These are phyloP conservation scores for Hyaloscypha hepaticicola DNA, from an alignment of 495 filamentous ascomycete species.

Conservation along the genomic window DNA sequence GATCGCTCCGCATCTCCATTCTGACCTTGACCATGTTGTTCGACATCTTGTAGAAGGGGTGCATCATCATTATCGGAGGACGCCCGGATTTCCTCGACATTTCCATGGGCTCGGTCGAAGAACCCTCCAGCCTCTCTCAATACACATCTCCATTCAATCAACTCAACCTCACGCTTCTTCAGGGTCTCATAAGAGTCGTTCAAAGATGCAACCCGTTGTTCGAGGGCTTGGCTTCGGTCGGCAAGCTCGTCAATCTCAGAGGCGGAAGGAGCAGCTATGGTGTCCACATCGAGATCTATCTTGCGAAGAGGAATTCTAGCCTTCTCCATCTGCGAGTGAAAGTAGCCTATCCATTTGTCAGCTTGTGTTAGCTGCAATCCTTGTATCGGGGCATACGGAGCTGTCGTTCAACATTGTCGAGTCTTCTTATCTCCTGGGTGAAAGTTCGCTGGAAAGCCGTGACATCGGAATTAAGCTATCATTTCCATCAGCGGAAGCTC, in stretches of 20 bases:
- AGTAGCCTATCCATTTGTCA: slow-evolving; percentile 65
- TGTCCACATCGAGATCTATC: slow-evolving; percentile 81
- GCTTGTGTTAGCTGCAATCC: slow-evolving; percentile 2
- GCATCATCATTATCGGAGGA: slow-evolving; percentile 86
- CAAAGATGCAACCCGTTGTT: slow-evolving; percentile 84
- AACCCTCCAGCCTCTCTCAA: slow-evolving; percentile 92
- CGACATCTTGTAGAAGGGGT: slow-evolving; percentile 79
- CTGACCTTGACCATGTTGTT: slow-evolving; percentile 64
- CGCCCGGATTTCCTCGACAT: slow-evolving; percentile 92
- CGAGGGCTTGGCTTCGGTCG: slow-evolving; percentile 86
- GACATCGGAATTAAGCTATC: slow-evolving; percentile 84
- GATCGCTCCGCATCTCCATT: slow-evolving; percentile 81
- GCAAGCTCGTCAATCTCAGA: slow-evolving; percentile 94
- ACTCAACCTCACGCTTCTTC: slow-evolving; percentile 94
- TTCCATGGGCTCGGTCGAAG: slow-evolving; percentile 93
- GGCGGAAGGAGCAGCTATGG: slow-evolving; percentile 79
- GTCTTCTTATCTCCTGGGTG: slow-evolving; percentile 91
- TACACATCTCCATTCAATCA: slow-evolving; percentile 98
- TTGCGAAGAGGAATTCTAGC: slow-evolving; percentile 76
- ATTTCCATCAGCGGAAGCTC: slow-evolving; percentile 29
- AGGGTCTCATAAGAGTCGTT: slow-evolving; percentile 98
- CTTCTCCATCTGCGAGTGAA: slow-evolving; percentile 93
- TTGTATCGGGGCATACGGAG: slow-evolving; percentile 63
- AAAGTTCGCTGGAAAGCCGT: slow-evolving; percentile 96
- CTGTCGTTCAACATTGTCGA: slow-evolving; percentile 98